These are phyloP conservation scores for Gracilaria domingensis DNA, from an alignment of 23 red algal genomes.

Conservation along the genomic window DNA sequence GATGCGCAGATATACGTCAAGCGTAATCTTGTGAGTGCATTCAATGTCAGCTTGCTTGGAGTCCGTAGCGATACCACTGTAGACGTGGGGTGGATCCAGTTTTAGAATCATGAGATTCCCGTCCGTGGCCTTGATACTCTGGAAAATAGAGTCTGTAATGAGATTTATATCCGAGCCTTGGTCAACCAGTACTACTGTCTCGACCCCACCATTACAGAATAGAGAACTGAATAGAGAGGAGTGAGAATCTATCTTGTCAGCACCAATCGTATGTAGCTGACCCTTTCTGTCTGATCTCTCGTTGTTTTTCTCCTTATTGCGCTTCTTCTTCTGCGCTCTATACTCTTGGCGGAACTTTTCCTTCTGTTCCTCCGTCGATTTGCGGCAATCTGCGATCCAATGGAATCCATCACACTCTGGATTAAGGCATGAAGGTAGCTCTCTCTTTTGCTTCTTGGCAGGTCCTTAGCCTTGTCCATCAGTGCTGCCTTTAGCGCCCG, in stretches of 20 bases:
- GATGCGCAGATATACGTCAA: no score
- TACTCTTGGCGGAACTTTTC: background rate
- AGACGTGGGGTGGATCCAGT: slow-evolving; percentile 12
- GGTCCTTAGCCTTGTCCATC: background rate
- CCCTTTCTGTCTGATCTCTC: background rate
- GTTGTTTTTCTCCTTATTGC: background rate
- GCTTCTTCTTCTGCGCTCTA: background rate
- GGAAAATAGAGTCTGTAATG: background rate
- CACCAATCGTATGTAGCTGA: background rate
- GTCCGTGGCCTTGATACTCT: background rate
- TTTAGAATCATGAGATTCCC: background rate
- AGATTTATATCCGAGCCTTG: slow-evolving; percentile 33
- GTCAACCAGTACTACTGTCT: slow-evolving; percentile 6
- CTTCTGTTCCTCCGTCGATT: background rate
- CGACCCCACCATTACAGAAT: slow-evolving; percentile 3
- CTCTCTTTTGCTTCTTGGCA: background rate
- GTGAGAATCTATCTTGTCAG: slow-evolving; percentile 13
- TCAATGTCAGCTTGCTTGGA: no score
- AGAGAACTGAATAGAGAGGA: background rate
- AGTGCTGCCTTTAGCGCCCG: background rate
- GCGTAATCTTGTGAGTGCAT: no score
- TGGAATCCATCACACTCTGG: background rate
- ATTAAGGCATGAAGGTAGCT: slow-evolving; percentile 6
- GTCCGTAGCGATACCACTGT: no score
- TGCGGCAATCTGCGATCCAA: background rate